Base-by-base conservation (phyloP, 1,139 yeast genomes). In the Saccharomyces pastorianus region DNA sequence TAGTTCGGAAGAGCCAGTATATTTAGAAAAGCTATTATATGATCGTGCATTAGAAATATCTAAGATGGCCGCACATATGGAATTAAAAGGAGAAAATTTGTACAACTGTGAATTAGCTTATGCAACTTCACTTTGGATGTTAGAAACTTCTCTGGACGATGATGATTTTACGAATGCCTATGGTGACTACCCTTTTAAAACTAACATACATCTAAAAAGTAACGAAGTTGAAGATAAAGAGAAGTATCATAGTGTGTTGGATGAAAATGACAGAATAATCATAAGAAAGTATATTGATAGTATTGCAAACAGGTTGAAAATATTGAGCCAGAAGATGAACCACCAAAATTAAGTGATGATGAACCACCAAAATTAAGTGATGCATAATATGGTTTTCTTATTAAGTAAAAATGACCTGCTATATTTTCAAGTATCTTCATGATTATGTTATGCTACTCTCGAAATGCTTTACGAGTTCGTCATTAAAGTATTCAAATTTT, bases 1-100 rank as follows among this genome's bases (percentile, higher is more conserved):
- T 7, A 34, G 29, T 23, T 28, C 50, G 11, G 56, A 56, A 17
- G 66, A 61, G 23, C 63, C 58, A 61, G 74, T 84, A 6, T 77
- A 85, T 52, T 90, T 96, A 2, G 97, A 91, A 68, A 86, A 86
- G 67, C 76, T 93, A 59, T 82, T 93, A 28, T 91, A 90, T 71
- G 97, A 91, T 63, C 78, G 98, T 48, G 97, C 98, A 1, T 77
- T 91, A 64, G 98, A 93, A 64, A 88, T 91, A 76, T 87, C 96
- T 2, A 80, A 95, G 62, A 83, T 83, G 55, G 96, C 98, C 0
- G 98, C 98, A 0, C 85, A 85, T 52, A 83, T 85, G 66, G 99
- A 93, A 70, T 76, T 89, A 61, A 82, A 82, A 28, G 85, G 87
- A 48, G 88, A 83, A 56, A 91, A 87, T 66, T 73, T 88, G 54